Evolutionary conservation across 495 filamentous ascomycete species (phyloP), one percentile per base, ranked within the genome.

Genomic region (Penicillium verhagenii): DNA sequence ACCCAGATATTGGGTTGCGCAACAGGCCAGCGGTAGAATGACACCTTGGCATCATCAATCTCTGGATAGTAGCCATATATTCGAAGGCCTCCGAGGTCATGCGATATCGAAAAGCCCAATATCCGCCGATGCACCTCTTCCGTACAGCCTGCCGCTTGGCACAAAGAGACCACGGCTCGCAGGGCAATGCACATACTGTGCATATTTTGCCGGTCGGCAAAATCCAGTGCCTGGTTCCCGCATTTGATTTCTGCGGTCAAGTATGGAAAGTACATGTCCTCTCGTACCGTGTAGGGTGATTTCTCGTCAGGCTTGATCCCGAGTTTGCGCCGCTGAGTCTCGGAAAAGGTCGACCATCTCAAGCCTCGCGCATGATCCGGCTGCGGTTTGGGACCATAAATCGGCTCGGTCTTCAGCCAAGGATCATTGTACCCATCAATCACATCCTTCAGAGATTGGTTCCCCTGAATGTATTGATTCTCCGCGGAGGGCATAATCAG

Each of bases 91-190:
- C 25, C 47, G 20, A 50, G 47, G n/a, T 80, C 61, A 59, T 79
- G 72, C 21, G 73, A 80, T 53, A 82, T 64, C 2, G 73, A 80
- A 68, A 80, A 81, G 31, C 66, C 64, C 50, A 77, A 62, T 19
- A 71, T 53, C 37, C 45, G 55, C 21, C 61, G 48, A 42, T 68
- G 16, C 21, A 68, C 42, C 42, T 68, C 54, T 24, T 61, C 23
- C 47, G 58, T 29, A 46, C 57, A 52, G 19, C 23, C 44, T 26
- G 55, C 51, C 9, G 53, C 38, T 61, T 55, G 21, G 53, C 50
- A 69, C n/a, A 70, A 49, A 29, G 65, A 49, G 25, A 68, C 54
- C 11, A 71, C 55, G 26, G 47, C 67, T 28, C 61, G 55, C 35
- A 66, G 50, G 14, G 63, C 64, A 60, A 72, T 45, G 14, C 59